Evolutionary conservation across 208 protist genomes (phyloP).

Genomic region (Leishmania martiniquensis): DNA sequence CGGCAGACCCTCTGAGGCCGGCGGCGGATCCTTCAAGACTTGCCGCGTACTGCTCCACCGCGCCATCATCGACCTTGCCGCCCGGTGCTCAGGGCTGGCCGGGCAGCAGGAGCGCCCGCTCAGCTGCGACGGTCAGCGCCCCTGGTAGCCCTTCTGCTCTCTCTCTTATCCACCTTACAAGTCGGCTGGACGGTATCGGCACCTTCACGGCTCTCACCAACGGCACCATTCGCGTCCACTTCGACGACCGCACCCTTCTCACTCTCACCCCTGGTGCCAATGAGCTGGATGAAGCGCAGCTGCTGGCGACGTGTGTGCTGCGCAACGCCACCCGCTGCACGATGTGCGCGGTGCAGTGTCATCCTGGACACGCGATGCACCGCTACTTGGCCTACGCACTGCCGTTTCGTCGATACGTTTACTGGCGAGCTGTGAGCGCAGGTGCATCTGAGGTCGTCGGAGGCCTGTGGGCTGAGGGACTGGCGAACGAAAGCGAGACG

Average conservation of each 20-base stretch:
- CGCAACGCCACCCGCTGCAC: constrained; percentile 70
- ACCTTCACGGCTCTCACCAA: constrained; percentile 84
- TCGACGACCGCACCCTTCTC: constrained; percentile 83
- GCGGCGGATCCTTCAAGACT: neutral
- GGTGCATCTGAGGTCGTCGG: neutral
- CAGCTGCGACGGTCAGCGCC: neutral
- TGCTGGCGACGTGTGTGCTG: constrained; percentile 64
- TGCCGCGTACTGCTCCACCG: neutral
- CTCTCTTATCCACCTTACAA: constrained; percentile 62
- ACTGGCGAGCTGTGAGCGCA: constrained; percentile 23
- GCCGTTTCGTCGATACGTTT: constrained; percentile 71
- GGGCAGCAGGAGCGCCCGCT: neutral
- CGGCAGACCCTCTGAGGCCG: neutral
- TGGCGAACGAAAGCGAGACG: neutral
- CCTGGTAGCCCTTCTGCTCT: constrained; percentile 1
- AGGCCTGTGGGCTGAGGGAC: neutral
- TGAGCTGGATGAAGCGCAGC: constrained; percentile 55
- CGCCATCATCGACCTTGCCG: neutral
- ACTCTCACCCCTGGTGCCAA: constrained; percentile 66
- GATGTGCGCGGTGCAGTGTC: constrained; percentile 65
- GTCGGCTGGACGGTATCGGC: constrained; percentile 71
- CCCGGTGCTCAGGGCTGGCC: neutral
- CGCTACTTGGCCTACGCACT: constrained; percentile 73
- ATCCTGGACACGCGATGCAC: constrained; percentile 45
- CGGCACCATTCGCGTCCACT: constrained; percentile 74